Evolutionary conservation across 2,329 filamentous ascomycete genomes (phyloP).

Genomic region (Scopulariopsis brevicaulis): DNA sequence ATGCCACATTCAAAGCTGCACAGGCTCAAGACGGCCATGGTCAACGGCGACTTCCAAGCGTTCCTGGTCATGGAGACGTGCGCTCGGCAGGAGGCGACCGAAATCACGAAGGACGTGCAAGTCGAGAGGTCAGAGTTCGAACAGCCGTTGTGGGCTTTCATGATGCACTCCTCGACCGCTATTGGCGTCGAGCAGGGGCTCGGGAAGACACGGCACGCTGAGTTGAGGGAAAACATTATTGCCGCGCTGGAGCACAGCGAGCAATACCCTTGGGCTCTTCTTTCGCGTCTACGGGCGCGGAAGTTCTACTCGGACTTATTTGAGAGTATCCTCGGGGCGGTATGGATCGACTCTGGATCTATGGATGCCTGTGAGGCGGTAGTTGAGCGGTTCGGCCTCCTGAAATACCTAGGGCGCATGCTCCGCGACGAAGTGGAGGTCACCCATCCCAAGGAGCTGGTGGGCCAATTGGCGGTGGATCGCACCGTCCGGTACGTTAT

Average conservation of each 20-base stretch:
- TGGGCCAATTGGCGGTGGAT: conserved; percentile 45
- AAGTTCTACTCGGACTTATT: conserved; percentile 82
- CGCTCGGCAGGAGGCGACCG: conserved; percentile 10
- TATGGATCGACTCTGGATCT: conserved; percentile 70
- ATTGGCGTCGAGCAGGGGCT: conserved; percentile 34
- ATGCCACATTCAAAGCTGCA: conserved; percentile 55
- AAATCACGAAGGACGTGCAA: conserved; percentile 10
- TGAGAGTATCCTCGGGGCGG: conserved; percentile 68
- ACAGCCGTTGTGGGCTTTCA: conserved; percentile 55
- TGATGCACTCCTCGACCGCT: conserved; percentile 43
- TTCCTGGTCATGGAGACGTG: conserved; percentile 57
- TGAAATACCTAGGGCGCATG: conserved; percentile 50
- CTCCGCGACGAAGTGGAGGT: conserved; percentile 46
- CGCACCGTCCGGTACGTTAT: conserved; percentile 43
- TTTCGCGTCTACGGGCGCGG: conserved; percentile 52
- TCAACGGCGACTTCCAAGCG: conserved; percentile 70
- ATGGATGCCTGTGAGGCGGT: conserved; percentile 48
- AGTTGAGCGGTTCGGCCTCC: conserved; percentile 51
- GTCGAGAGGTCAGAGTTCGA: conserved; percentile 9
- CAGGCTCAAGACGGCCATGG: conserved; percentile 60
- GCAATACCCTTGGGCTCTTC: conserved; percentile 65
- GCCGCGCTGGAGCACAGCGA: conserved; percentile 33
- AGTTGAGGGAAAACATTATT: conserved; percentile 35
- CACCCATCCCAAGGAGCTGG: conserved; percentile 54
- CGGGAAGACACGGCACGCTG: conserved; percentile 31